Evolutionary conservation across 768 basidiomycete genomes (phyloP).

Genomic region (Mycena pura): DNA sequence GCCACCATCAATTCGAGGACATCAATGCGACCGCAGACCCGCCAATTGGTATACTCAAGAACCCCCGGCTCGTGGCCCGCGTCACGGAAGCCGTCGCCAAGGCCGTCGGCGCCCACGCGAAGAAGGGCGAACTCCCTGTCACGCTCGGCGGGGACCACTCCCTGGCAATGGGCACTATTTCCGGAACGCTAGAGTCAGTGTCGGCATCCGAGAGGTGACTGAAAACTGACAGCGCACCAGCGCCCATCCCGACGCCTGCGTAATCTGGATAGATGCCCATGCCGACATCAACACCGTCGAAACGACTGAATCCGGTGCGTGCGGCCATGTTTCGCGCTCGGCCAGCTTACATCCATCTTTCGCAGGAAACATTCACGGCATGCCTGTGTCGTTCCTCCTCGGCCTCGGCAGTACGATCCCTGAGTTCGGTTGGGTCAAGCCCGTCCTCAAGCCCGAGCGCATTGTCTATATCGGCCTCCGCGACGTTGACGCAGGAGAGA

Average conservation of each 20-base stretch:
- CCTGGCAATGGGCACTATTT: slow-evolving; percentile 93
- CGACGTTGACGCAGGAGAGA: slow-evolving; percentile 90
- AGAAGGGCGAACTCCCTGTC: slow-evolving; percentile 82
- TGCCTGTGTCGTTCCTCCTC: slow-evolving; percentile 94
- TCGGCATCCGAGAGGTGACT: background rate
- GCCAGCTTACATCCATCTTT: background rate
- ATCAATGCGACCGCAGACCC: slow-evolving; percentile 70
- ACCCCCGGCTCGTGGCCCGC: slow-evolving; percentile 84
- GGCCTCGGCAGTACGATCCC: slow-evolving; percentile 56
- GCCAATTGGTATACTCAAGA: slow-evolving; percentile 89
- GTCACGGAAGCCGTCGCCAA: slow-evolving; percentile 83
- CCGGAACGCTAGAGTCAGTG: slow-evolving; percentile 52
- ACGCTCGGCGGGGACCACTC: slow-evolving; percentile 98
- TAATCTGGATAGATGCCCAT: slow-evolving; percentile 98
- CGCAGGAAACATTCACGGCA: slow-evolving; percentile 94
- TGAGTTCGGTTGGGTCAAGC: slow-evolving; percentile 62
- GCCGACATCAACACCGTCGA: slow-evolving; percentile 94
- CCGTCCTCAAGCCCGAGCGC: slow-evolving; percentile 69
- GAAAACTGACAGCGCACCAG: slow-evolving; percentile 42
- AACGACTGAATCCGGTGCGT: slow-evolving; percentile 75
- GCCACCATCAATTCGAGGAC: slow-evolving; percentile 88
- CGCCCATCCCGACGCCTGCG: slow-evolving; percentile 78
- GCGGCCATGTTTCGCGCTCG: slow-evolving; percentile 13
- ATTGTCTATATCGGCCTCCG: slow-evolving; percentile 98
- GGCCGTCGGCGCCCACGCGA: slow-evolving; percentile 75